phyloP scores from a whole-genome alignment of 1,284 basidiomycete species.

The Tetrapyrgos nigripes region DNA sequence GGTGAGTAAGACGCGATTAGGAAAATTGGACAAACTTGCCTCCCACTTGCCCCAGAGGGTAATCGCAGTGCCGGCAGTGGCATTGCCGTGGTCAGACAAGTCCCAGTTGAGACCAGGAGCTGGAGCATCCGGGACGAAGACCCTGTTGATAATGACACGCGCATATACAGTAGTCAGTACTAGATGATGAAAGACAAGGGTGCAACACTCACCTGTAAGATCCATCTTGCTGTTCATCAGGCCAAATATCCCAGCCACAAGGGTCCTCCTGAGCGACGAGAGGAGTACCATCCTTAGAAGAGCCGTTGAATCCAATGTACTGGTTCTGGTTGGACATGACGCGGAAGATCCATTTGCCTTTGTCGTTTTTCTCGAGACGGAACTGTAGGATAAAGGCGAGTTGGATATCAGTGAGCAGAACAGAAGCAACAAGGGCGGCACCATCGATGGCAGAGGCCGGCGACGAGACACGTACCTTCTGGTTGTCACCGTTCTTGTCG shows the following conservation, averaged over 20 bases:
- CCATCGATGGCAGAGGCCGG: too few relatives aligned
- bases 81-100: conserved; percentile 35
- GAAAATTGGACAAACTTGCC: too few relatives aligned
- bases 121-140: conserved; percentile 10
- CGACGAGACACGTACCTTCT: conserved; percentile 44
- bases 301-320: conserved; percentile 48
- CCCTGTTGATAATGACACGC: too few relatives aligned
- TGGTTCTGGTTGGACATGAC: conserved; percentile 40
- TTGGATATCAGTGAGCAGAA: not conserved
- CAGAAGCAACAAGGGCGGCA: too few relatives aligned
- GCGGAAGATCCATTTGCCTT: conserved; percentile 49
- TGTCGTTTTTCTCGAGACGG: conserved; percentile 42
- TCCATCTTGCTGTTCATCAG: conserved; percentile 36
- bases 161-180: too few relatives aligned
- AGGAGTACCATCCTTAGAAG: conserved; percentile 35
- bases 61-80: conserved; percentile 35
- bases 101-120: conserved; percentile 9
- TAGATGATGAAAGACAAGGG: too few relatives aligned
- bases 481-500: conserved; percentile 51
- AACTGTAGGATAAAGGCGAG: conserved; percentile 42
- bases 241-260: conserved; percentile 51
- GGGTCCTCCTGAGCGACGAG: conserved; percentile 41
- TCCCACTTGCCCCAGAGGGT: conserved; percentile 38
- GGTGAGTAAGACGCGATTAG: too few relatives aligned
- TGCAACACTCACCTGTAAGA: conserved; percentile 37